phyloP scores from a whole-genome alignment of 768 basidiomycete species.

The Mrakia blollopis region DNA sequence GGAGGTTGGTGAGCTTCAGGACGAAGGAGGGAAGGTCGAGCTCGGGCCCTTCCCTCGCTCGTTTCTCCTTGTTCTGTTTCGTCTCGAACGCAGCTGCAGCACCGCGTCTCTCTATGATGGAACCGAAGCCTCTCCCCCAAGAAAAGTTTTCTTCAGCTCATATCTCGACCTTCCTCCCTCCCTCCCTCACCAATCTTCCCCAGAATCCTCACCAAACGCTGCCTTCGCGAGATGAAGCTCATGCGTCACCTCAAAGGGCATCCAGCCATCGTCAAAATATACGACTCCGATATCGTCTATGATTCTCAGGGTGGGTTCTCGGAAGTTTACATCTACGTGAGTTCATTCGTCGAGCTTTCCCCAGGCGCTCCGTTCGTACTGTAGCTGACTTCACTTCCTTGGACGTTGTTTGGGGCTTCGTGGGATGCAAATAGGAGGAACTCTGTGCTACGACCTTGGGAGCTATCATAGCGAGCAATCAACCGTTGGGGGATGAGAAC shows the following conservation, averaged over 20 bases:
- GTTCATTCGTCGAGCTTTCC: not conserved
- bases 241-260: not conserved
- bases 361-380: not conserved
- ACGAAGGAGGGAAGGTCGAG: too few relatives aligned
- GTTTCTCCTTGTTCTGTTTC: too few relatives aligned
- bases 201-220: conserved; percentile 6
- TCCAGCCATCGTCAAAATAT: not conserved
- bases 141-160: too few relatives aligned
- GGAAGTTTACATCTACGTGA: conserved; percentile 9
- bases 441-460: conserved; percentile 8
- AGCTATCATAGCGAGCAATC: conserved; percentile 5
- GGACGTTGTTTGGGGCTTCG: too few relatives aligned
- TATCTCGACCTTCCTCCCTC: not conserved
- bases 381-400: too few relatives aligned
- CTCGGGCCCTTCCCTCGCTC: too few relatives aligned
- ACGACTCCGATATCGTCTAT: conserved; percentile 9
- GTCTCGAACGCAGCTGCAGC: too few relatives aligned
- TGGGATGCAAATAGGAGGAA: conserved; percentile 6
- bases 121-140: too few relatives aligned
- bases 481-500: conserved; percentile 13
- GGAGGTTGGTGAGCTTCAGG: too few relatives aligned
- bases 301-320: not conserved
- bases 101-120: too few relatives aligned
- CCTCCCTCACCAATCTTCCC: not conserved
- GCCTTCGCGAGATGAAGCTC: conserved; percentile 12